A percentile compares a stretch with the other conserved stretches of the same genome.
Conservation (phyloP, 1,284 basidiomycete species). For the Tylopilus sp. region DNA sequence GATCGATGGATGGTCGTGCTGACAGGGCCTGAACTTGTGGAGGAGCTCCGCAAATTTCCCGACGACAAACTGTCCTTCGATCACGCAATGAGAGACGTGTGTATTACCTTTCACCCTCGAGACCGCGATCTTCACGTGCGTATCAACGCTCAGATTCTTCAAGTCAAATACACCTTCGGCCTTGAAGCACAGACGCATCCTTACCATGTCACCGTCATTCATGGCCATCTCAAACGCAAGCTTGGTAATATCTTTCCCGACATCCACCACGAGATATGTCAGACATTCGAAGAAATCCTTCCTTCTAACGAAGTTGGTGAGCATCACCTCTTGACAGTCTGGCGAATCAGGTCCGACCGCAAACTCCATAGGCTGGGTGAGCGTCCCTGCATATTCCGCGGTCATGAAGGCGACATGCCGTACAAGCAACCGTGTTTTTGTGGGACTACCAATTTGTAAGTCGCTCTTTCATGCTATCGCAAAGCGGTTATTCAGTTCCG, state of each 20-base stretch:
- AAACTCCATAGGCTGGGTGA: constrained; percentile 30
- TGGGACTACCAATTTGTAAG: constrained; percentile 43
- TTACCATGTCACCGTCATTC: constrained; percentile 39
- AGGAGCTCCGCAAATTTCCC: constrained; percentile 38
- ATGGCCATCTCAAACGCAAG: constrained; percentile 38
- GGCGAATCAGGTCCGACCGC: constrained; percentile 12
- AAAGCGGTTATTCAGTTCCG: constrained; percentile 13
- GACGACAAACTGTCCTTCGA: constrained; percentile 38
- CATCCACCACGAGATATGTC: constrained; percentile 38
- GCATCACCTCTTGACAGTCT: constrained; percentile 3
- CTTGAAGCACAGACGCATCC: constrained; percentile 31
- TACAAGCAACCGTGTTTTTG: constrained; percentile 42
- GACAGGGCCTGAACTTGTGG: constrained; percentile 33
- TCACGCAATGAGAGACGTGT: constrained; percentile 35
- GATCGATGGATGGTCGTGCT: constrained; percentile 37
- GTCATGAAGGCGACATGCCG: constrained; percentile 37
- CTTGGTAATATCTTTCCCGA: constrained; percentile 35
- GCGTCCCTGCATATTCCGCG: constrained; percentile 27
- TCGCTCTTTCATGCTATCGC: constrained; percentile 8
- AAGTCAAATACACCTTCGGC: constrained; percentile 40
- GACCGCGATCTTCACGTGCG: constrained; percentile 11
- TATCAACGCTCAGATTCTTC: constrained; percentile 31
- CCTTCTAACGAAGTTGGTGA: constrained; percentile 24
- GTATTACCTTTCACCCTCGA: constrained; percentile 10
- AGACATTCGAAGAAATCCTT: constrained; percentile 34